phyloP scores from a whole-genome alignment of 75 land plant species.

The Picea sitchensis region DNA sequence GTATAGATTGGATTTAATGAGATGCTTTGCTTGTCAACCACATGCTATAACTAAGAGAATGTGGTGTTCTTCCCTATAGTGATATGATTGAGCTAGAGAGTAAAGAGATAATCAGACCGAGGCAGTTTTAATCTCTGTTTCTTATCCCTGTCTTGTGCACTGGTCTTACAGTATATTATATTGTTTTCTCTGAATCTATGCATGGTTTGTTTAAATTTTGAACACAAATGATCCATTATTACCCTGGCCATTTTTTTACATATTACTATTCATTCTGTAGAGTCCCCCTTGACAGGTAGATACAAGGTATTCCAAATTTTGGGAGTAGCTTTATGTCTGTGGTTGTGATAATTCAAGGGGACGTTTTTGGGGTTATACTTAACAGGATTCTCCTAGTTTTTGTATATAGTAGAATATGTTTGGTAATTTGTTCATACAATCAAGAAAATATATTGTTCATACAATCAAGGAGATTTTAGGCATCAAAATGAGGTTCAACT shows the following conservation, averaged over 20 bases:
- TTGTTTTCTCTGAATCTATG: background rate
- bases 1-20: background rate
- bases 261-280: background rate
- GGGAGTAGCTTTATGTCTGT: background rate
- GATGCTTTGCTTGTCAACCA: background rate
- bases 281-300: background rate
- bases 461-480: background rate
- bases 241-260: background rate
- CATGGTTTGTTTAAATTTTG: no score
- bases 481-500: background rate
- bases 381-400: background rate
- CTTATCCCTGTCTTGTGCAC: background rate
- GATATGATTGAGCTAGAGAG: slow-evolving; percentile 1
- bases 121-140: background rate
- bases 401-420: background rate
- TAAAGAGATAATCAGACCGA: background rate
- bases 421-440: slow-evolving; percentile 4
- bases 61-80: background rate
- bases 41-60: background rate
- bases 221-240: background rate
- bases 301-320: background rate
- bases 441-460: background rate
- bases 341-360: background rate
- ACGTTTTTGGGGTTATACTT: background rate
- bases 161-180: background rate